Conservation (phyloP, 2,329 filamentous ascomycete species). For the Claviceps sp. region DNA sequence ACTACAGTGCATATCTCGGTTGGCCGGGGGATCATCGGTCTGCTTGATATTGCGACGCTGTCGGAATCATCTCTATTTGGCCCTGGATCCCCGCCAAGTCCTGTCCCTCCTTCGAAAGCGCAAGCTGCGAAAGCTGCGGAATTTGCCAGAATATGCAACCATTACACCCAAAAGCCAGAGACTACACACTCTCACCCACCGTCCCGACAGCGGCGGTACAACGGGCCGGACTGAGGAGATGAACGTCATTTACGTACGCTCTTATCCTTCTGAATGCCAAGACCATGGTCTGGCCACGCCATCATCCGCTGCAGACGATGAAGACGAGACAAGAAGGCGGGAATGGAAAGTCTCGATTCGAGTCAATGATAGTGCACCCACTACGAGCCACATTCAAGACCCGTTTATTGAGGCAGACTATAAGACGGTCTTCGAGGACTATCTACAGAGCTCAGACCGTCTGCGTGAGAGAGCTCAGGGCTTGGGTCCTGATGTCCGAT, state of each 20-base stretch:
- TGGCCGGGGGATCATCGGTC: background rate
- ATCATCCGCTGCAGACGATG: background rate
- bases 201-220: background rate
- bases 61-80: background rate
- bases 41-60: background rate
- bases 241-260: conserved; percentile 11
- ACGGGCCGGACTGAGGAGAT: conserved; percentile 8
- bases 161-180: conserved; percentile 3
- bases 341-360: conserved; percentile 13
- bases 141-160: conserved; percentile 5
- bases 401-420: conserved; percentile 15
- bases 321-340: conserved; percentile 7
- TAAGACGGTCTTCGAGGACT: conserved; percentile 13
- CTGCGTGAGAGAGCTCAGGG: conserved; percentile 10
- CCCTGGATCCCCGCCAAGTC: conserved; percentile 1
- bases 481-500: conserved; percentile 6
- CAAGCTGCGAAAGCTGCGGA: conserved; percentile 2
- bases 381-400: conserved; percentile 10
- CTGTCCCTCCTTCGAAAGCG: conserved; percentile 1
- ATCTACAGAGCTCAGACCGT: conserved; percentile 13
- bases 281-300: conserved; percentile 2
- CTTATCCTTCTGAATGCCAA: conserved; percentile 5
- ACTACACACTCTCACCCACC: conserved; percentile 1
- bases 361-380: conserved; percentile 8
- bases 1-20: background rate